phyloP scores from a whole-genome alignment of 768 basidiomycete species.

The Guyanaporus albipodus region DNA sequence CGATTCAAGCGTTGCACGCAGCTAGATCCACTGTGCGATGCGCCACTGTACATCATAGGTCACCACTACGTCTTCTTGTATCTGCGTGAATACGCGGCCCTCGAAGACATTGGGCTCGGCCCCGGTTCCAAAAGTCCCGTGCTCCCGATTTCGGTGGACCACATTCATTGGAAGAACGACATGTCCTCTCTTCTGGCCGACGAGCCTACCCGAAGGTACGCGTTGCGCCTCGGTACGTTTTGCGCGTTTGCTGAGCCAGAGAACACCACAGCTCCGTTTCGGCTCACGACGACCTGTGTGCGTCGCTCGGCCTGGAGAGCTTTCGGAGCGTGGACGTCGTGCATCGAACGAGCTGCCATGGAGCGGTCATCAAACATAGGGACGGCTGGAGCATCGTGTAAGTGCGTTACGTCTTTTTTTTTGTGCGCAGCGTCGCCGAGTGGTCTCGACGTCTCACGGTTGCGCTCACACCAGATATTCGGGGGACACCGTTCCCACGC shows the following conservation, averaged over 20 bases:
- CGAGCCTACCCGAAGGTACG: slow-evolving; percentile 6
- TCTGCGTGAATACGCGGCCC: slow-evolving; percentile 65
- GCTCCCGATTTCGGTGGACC: slow-evolving; percentile 51
- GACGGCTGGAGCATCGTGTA: slow-evolving; percentile 51
- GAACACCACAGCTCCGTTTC: slow-evolving; percentile 39
- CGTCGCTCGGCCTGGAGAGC: slow-evolving; percentile 50
- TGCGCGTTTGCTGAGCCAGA: no score
- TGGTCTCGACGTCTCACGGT: not conserved
- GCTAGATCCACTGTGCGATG: slow-evolving; percentile 58
- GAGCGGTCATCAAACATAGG: slow-evolving; percentile 58
- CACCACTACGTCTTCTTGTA: slow-evolving; percentile 55
- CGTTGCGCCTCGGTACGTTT: not conserved
- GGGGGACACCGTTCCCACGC: slow-evolving; percentile 81
- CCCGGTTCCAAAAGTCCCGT: slow-evolving; percentile 47
- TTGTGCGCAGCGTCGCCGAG: no score
- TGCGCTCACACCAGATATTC: slow-evolving; percentile 61
- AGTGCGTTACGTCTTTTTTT: slow-evolving; percentile 11
- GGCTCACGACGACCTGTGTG: slow-evolving; percentile 44
- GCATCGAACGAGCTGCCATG: slow-evolving; percentile 73
- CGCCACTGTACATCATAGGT: slow-evolving; percentile 71
- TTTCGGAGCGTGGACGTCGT: slow-evolving; percentile 68
- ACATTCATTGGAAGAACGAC: slow-evolving; percentile 44
- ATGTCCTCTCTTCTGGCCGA: slow-evolving; percentile 30
- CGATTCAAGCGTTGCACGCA: slow-evolving; percentile 28
- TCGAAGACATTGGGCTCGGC: slow-evolving; percentile 68